A percentile compares a stretch with the other conserved stretches of the same genome.
Evolutionary conservation across 2,329 filamentous ascomycete species (phyloP).

Genomic region (Aspergillus sp.): DNA sequence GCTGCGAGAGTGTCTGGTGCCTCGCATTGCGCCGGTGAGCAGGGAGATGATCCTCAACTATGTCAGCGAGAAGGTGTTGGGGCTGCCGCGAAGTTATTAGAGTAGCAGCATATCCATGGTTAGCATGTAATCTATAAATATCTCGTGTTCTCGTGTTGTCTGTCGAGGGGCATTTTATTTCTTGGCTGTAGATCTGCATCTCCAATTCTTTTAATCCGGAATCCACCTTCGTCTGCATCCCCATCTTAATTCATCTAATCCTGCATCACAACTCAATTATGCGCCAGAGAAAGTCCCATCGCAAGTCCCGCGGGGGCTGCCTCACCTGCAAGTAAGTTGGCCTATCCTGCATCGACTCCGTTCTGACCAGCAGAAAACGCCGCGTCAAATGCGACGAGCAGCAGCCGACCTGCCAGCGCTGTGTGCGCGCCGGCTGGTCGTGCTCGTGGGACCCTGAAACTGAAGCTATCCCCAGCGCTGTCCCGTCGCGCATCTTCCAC

Average conservation of each 20-base stretch:
- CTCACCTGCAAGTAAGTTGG: too few species aligned
- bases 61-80: constrained; percentile 46
- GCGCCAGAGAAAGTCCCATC: too few species aligned
- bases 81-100: constrained; percentile 45
- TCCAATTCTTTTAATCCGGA: too few species aligned
- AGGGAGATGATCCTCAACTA: constrained; percentile 51
- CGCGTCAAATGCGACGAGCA: background rate
- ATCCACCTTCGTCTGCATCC: too few species aligned
- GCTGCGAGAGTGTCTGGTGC: constrained; percentile 59
- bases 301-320: too few species aligned
- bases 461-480: background rate
- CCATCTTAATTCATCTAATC: too few species aligned
- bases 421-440: background rate
- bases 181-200: too few species aligned
- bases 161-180: too few species aligned
- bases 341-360: too few species aligned
- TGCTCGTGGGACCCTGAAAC: background rate
- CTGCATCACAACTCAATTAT: too few species aligned
- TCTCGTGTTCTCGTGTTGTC: too few species aligned
- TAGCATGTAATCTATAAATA: too few species aligned
- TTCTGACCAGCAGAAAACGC: background rate
- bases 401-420: background rate
- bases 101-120: background rate
- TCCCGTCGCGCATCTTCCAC: background rate
- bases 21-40: constrained; percentile 60